Evolutionary conservation across 306 rosid genomes (phyloP).

Genomic region (Clitoria ternatea): DNA sequence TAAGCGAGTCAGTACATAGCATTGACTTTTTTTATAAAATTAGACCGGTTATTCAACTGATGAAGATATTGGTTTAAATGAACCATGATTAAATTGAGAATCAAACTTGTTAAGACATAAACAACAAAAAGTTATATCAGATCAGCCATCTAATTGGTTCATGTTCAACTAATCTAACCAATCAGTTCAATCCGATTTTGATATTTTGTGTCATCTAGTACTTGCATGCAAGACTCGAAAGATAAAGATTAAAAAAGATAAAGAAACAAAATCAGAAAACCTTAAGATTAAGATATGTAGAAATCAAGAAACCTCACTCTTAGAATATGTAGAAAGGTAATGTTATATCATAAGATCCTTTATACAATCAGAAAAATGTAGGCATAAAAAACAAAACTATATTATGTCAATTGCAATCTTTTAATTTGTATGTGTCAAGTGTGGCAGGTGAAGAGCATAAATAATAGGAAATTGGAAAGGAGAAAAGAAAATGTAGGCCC

Average conservation of each 20-base stretch:
- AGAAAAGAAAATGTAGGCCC: not conserved
- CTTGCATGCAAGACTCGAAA: not conserved
- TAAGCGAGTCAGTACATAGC: no score
- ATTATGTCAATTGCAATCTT: not conserved
- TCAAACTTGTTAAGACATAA: no score
- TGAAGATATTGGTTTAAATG: no score
- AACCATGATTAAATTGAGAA: no score
- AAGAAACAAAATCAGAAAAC: not conserved
- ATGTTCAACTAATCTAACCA: no score
- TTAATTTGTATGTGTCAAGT: slow-evolving; percentile 5
- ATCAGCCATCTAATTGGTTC: no score
- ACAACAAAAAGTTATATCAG: no score
- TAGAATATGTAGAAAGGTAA: not conserved
- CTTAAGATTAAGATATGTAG: not conserved
- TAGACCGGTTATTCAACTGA: no score
- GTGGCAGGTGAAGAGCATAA: slow-evolving; percentile 13
- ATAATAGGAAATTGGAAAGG: not conserved
- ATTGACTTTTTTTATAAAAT: no score
- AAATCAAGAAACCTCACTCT: not conserved
- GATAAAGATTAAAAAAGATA: not conserved
- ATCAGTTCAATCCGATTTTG: no score
- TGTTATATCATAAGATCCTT: not conserved
- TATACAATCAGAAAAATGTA: slow-evolving; percentile 17
- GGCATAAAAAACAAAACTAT: slow-evolving; percentile 26
- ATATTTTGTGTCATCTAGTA: no score